These are phyloP conservation scores for Cercophora newfieldiana DNA, from an alignment of 495 filamentous ascomycete species.

Conservation along the genomic window DNA sequence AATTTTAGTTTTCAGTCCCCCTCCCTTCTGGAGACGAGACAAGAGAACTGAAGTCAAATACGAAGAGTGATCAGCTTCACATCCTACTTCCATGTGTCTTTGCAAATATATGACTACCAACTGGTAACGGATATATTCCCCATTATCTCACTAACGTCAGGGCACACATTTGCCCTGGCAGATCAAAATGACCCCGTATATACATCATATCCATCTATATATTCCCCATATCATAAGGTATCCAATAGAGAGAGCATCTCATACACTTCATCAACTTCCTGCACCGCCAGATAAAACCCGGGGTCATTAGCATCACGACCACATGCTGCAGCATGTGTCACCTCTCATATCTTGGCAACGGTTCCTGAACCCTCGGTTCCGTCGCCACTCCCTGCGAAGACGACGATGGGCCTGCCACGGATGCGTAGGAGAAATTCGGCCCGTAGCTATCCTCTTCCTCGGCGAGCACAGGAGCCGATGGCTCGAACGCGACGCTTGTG, in stretches of 20 bases:
- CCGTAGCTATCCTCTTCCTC: constrained; percentile 62
- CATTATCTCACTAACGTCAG: neutral
- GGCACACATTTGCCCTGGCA: neutral
- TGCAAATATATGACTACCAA: too few relatives aligned
- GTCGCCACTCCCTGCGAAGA: neutral
- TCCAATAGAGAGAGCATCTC: neutral
- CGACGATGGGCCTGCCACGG: constrained; percentile 26
- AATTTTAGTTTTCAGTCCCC: too few relatives aligned
- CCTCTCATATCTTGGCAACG: constrained; percentile 40
- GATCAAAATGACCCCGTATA: neutral
- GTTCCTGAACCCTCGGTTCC: constrained; percentile 29
- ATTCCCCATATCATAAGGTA: neutral
- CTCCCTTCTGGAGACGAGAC: too few relatives aligned
- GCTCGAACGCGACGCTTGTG: constrained; percentile 34
- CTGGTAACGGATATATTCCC: too few relatives aligned
- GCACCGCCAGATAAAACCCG: neutral
- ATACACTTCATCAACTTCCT: neutral
- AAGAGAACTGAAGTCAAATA: too few relatives aligned
- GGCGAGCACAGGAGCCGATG: constrained; percentile 66
- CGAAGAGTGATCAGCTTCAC: too few relatives aligned
- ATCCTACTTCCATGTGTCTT: too few relatives aligned
- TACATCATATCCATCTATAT: neutral
- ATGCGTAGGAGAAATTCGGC: constrained; percentile 33
- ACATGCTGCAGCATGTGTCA: too few relatives aligned
- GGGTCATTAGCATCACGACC: neutral